These are phyloP conservation scores for Vickermania spadyakhi DNA, from an alignment of 208 protist species.

Conservation along the genomic window DNA sequence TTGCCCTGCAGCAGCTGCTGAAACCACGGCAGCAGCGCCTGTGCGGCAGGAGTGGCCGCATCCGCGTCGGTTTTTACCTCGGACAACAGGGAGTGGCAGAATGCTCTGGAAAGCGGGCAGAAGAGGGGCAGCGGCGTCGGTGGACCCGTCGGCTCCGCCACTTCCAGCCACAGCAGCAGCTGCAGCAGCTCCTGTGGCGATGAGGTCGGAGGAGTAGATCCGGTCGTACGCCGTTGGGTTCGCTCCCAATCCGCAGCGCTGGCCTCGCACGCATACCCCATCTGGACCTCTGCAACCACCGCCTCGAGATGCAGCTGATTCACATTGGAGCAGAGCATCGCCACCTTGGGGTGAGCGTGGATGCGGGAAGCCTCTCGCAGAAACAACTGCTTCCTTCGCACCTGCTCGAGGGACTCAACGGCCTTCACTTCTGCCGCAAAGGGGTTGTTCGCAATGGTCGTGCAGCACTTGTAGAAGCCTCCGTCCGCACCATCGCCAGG, in stretches of 20 bases:
- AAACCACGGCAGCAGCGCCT: neutral
- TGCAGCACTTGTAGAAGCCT: neutral
- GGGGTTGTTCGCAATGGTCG: neutral
- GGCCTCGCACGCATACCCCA: constrained; percentile 13
- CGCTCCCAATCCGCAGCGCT: constrained; percentile 3
- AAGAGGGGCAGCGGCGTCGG: constrained; percentile 24
- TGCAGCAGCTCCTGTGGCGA: constrained; percentile 24
- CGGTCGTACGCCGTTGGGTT: constrained; percentile 7
- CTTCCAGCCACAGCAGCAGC: constrained; percentile 26
- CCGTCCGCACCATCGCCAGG: neutral
- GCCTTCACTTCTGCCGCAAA: neutral
- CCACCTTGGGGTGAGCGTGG: neutral
- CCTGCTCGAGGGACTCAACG: neutral
- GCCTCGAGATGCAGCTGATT: constrained; percentile 50
- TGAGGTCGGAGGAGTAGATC: neutral
- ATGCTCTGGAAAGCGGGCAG: constrained; percentile 18
- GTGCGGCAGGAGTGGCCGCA: neutral
- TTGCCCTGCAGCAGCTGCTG: constrained; percentile 10
- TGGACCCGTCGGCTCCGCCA: neutral
- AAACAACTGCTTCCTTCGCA: neutral
- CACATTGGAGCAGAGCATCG: constrained; percentile 1
- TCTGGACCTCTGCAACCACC: constrained; percentile 25
- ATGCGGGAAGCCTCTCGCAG: neutral
- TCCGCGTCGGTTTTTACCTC: no score
- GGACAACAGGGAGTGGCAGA: neutral